Evolutionary conservation across 2,329 filamentous ascomycete genomes (phyloP), one percentile per base, ranked within the genome.

Genomic region (Aspergillus sp.): DNA sequence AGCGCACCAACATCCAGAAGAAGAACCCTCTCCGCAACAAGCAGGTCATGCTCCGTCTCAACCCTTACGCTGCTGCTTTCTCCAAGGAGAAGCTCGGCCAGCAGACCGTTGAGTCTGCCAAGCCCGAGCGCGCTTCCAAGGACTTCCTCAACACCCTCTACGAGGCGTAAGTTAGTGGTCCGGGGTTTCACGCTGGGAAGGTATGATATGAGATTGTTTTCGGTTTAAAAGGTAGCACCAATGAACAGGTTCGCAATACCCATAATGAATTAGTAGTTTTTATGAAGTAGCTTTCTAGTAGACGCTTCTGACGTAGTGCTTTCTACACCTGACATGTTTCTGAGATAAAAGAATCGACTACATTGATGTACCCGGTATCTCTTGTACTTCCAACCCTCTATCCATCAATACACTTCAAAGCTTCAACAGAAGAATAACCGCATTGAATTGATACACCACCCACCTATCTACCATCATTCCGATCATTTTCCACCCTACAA

Each of bases 11-110:
- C 76, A 92, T 97, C 71, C 94, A 97, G 88, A 99, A 99, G 92
- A 98, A 98, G 93, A 99, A 99, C 88, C 95, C 95, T 76, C 92
- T 99, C 72, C 87, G 86, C 84, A 99, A 99, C 91, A 96, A 92
- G 89, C 95, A 98, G 87, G 90, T 99, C 71, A 88, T 97, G 82
- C 91, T 99, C 79, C 91, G 95, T 76, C 91, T 99, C 81, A 99
- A 99, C 90, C 95, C 95, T 67, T 99, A 99, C 84, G 94, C 95
- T 72, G 85, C 89, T 73, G 89, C 91, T 66, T 99, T 96, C 84
- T 85, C 89, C 73, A 91, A 96, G 87, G 87, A 92, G 76, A 90
- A 92, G 83, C 80, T 95, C 62, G 91, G 91, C 70, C 85, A 89
- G 81, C 81, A 87, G 82, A 85, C 87, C 81, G 72, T 86, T 67